These are phyloP conservation scores for Polytrichum commune DNA, from an alignment of 225 moss, liverwort and hornwort genomes.

Conservation along the genomic window DNA sequence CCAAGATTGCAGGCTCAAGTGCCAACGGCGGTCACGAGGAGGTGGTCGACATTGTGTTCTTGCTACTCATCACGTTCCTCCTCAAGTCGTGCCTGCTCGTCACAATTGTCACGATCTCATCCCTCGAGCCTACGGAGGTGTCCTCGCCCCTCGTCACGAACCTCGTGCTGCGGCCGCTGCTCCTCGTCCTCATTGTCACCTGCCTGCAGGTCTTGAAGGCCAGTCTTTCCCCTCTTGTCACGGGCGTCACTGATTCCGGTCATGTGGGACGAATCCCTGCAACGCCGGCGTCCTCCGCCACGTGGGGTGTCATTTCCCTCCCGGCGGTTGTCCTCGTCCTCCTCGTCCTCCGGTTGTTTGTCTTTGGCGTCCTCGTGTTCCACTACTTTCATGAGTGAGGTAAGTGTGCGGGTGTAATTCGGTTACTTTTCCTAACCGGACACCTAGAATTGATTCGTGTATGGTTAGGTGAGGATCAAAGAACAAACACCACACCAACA, in stretches of 20 bases:
- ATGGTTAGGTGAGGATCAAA: no score
- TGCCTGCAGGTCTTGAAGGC: conserved; percentile 17
- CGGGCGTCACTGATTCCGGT: neutral
- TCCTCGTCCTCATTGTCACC: conserved; percentile 17
- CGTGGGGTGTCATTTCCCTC: neutral
- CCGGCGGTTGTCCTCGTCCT: neutral
- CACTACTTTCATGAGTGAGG: conserved; percentile 1
- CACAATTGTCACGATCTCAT: conserved; percentile 3
- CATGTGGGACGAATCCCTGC: no score
- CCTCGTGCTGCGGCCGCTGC: conserved; percentile 5
- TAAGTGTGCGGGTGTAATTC: no score
- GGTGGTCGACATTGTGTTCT: conserved; percentile 12
- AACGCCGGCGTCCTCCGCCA: neutral
- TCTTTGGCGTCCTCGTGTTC: neutral
- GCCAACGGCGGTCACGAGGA: neutral
- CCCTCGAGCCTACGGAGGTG: neutral
- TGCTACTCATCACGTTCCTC: conserved; percentile 23
- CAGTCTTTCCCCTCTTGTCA: neutral
- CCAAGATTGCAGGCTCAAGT: no score
- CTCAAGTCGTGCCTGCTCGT: conserved; percentile 16
- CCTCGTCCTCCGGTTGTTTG: neutral
- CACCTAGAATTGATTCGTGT: no score
- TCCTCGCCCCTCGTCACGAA: conserved; percentile 6
- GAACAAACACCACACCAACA: no score
- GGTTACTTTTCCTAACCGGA: no score